These are phyloP conservation scores for Melaleuca alternifolia DNA, from an alignment of 345 rosid species.

Conservation along the genomic window DNA sequence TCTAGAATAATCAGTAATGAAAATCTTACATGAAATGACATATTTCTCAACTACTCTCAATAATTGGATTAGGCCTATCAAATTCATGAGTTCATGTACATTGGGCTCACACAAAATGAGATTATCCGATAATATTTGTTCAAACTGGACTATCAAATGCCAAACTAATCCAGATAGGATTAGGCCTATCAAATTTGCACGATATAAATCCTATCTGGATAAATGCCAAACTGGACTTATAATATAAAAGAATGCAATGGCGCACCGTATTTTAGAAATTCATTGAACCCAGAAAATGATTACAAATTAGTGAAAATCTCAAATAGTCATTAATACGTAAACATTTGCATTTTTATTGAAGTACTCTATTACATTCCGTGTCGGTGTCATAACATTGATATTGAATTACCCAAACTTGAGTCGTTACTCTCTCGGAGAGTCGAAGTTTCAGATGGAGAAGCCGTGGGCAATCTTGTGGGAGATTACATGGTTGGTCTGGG, in stretches of 20 bases:
- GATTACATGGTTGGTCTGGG: not conserved
- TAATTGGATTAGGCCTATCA: no score
- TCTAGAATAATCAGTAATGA: not conserved
- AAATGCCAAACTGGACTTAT: not conserved
- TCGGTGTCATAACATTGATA: not conserved
- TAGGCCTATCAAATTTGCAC: no score
- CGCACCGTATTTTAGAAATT: not conserved
- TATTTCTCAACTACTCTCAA: no score
- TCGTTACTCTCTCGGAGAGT: not conserved
- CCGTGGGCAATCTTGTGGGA: accelerated
- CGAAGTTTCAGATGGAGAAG: not conserved
- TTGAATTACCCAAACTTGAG: not conserved
- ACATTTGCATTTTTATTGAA: not conserved
- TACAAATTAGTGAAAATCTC: not conserved
- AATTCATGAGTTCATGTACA: no score
- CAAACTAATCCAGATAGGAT: no score
- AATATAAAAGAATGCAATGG: not conserved
- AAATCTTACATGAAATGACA: no score
- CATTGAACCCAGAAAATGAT: not conserved
- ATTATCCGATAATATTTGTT: no score
- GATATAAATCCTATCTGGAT: no score
- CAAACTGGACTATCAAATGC: no score
- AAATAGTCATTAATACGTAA: no score
- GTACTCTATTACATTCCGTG: not conserved
- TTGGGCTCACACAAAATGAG: no score